phyloP scores from a whole-genome alignment of 2,329 filamentous ascomycete species.

The Exophiala sideris region DNA sequence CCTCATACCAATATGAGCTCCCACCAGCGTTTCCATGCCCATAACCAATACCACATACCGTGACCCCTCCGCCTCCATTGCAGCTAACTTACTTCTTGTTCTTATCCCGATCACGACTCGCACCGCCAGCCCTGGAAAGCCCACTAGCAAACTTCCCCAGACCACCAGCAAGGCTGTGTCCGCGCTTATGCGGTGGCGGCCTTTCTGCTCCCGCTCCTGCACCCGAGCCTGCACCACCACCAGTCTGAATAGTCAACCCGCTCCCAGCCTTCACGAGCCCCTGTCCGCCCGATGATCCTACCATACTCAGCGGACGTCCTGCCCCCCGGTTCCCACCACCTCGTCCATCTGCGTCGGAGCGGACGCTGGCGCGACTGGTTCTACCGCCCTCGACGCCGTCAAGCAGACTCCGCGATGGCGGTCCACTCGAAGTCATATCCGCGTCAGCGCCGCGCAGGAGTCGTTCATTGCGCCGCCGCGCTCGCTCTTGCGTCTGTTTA shows the following conservation, averaged over 20 bases:
- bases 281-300: constrained; percentile 1
- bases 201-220: constrained; percentile 7
- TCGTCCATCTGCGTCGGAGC: constrained; percentile 9
- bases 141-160: constrained; percentile 48
- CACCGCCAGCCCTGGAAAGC: constrained; percentile 60
- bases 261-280: constrained; percentile 7
- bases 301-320: constrained; percentile 17
- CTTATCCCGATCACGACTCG: constrained; percentile 24
- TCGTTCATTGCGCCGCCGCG: constrained; percentile 46
- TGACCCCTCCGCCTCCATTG: too few species aligned
- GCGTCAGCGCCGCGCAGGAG: constrained; percentile 22
- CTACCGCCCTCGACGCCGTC: constrained; percentile 9
- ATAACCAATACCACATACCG: too few species aligned
- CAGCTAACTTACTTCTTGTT: constrained; percentile 12
- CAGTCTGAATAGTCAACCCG: constrained; percentile 10
- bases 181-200: constrained; percentile 21
- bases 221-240: constrained; percentile 1
- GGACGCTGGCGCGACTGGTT: constrained; percentile 18
- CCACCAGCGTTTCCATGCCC: too few species aligned
- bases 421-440: constrained; percentile 7
- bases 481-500: constrained; percentile 81
- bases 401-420: constrained; percentile 1
- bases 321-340: not conserved
- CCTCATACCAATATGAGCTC: too few species aligned
- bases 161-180: constrained; percentile 23